Evolutionary conservation across 2,329 filamentous ascomycete genomes (phyloP), one percentile per base, ranked within the genome.

Genomic region (Fusarium duplospermum): DNA sequence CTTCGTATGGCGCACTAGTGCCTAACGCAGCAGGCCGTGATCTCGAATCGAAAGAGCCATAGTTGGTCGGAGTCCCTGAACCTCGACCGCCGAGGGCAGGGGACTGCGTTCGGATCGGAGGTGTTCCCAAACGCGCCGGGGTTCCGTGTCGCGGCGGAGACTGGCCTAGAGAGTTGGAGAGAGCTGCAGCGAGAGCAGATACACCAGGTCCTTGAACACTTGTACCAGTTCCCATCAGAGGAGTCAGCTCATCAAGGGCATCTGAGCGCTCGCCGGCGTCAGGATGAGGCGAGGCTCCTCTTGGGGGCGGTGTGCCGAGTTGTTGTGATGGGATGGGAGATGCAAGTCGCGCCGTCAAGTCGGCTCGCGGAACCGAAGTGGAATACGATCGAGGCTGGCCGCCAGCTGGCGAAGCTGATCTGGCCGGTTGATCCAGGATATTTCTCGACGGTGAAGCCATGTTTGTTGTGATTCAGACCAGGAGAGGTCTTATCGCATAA

Each of bases 171-270:
- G 92, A 93, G 76, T 93, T 91, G 69, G 93, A 93, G 72, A 98
- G 86, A n/a, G 94, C 96, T 29, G 94, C 93, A 38, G 96, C 95
- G 64, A 98, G 89, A 70, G 95, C 95, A 29, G 96, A 98, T 58
- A 95, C 90, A 27, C 94, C 94, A 8, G 94, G 95, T 1, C 94
- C 94, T 8, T 92, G 90, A 9, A 90, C 84, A 59, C 90, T 92
- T 24, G 90, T 89, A 73, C 86, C 90, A 62, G 89, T 88, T 68
- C 90, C 92, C 10, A 92, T 87, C 40, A 97, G 87, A 40, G 93
- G 92, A 42, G 91, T 88, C 66, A 90, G 83, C 62, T 81, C 84
- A 22, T 85, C 86, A 38, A 84, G 67, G 45, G 76, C 71, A 40
- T 76, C 71, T n/a, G 74, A 45, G 31, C 66, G 76, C 13, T 69